Evolutionary conservation across 2,329 filamentous ascomycete genomes (phyloP).

Genomic region (Didymella sp.): DNA sequence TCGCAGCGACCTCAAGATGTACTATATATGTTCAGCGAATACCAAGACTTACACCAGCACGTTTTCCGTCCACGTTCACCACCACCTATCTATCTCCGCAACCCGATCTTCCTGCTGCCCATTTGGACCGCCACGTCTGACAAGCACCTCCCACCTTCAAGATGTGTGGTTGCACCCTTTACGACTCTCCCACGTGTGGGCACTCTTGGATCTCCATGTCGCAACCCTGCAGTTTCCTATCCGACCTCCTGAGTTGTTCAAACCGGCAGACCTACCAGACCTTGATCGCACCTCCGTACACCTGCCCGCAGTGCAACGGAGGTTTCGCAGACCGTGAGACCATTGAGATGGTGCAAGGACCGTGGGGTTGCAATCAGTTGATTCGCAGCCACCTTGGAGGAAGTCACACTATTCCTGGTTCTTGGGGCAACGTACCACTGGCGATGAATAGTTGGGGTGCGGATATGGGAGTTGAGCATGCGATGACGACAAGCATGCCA

Average conservation of each 20-base stretch:
- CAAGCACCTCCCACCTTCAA: background rate
- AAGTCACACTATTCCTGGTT: slow-evolving; percentile 30
- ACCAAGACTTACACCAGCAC: slow-evolving; percentile 7
- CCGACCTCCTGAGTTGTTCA: slow-evolving; percentile 53
- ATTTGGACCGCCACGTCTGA: background rate
- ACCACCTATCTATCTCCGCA: background rate
- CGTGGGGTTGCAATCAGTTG: slow-evolving; percentile 44
- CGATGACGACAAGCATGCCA: slow-evolving; percentile 14
- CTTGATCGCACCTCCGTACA: slow-evolving; percentile 36
- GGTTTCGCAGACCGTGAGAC: slow-evolving; percentile 39
- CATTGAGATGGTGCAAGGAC: slow-evolving; percentile 42
- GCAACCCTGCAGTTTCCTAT: slow-evolving; percentile 51
- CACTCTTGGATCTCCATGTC: slow-evolving; percentile 59
- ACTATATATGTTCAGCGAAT: slow-evolving; percentile 32
- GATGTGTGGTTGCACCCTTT: slow-evolving; percentile 59
- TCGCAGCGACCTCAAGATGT: slow-evolving; percentile 18
- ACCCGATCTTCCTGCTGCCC: background rate
- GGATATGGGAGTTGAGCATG: slow-evolving; percentile 4
- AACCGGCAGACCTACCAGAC: slow-evolving; percentile 43
- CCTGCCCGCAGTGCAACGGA: slow-evolving; percentile 40
- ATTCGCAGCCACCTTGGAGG: slow-evolving; percentile 41
- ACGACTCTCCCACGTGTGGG: slow-evolving; percentile 55
- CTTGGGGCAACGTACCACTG: slow-evolving; percentile 34
- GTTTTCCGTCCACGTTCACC: background rate
- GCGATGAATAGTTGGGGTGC: slow-evolving; percentile 21